These are phyloP conservation scores for Arabidopsis arenosa DNA, from an alignment of 345 rosid genomes.

Conservation along the genomic window DNA sequence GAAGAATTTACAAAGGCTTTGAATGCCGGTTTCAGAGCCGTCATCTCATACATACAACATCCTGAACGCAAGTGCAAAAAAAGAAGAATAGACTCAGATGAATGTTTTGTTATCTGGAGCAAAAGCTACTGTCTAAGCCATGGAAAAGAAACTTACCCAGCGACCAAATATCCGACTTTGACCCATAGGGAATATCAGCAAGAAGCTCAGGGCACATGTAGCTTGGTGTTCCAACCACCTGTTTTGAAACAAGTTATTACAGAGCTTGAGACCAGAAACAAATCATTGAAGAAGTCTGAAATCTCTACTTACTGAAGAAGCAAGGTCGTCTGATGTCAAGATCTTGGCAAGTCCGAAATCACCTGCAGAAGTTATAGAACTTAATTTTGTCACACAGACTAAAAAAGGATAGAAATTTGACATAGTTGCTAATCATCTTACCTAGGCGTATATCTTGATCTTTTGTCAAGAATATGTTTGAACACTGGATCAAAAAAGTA, in stretches of 20 bases:
- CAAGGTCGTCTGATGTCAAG: constrained; percentile 93
- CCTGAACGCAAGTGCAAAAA: constrained; percentile 54
- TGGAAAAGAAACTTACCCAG: constrained; percentile 61
- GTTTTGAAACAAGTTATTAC: constrained; percentile 16
- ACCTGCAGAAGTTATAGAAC: constrained; percentile 57
- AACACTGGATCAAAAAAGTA: constrained; percentile 61
- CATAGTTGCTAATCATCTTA: constrained; percentile 47
- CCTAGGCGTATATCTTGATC: constrained; percentile 92
- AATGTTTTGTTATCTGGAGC: constrained; percentile 27
- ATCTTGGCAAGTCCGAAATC: constrained; percentile 99
- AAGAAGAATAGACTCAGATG: constrained; percentile 26
- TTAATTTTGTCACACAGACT: neutral
- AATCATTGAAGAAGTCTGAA: neutral
- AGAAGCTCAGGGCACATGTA: constrained; percentile 99
- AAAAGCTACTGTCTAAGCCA: constrained; percentile 13
- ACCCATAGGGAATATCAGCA: constrained; percentile 98
- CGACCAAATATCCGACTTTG: constrained; percentile 99
- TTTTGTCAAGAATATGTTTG: constrained; percentile 94
- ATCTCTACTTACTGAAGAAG: constrained; percentile 79
- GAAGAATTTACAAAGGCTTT: constrained; percentile 85
- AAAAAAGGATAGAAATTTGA: constrained; percentile 11
- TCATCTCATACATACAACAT: constrained; percentile 98
- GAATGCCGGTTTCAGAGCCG: constrained; percentile 90
- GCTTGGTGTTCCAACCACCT: constrained; percentile 99
- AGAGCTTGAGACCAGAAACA: constrained; percentile 25